A percentile compares a stretch with the other conserved stretches of the same genome.
Conservation (phyloP, 2,329 filamentous ascomycete genomes). For the Rhynchosporium secalis region DNA sequence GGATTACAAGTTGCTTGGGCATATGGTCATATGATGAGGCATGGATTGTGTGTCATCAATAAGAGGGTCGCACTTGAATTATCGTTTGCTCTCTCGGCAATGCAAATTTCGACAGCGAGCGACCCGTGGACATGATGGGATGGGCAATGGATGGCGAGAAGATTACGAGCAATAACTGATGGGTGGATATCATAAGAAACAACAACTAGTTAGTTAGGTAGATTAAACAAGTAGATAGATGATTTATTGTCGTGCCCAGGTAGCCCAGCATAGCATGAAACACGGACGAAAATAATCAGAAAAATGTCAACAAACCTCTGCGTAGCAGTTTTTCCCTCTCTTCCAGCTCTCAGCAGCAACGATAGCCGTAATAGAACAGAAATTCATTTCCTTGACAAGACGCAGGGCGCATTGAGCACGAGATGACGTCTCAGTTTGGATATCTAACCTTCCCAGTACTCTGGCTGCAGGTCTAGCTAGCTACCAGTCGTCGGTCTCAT, state of each 20-base stretch:
- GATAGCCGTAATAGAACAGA: no score
- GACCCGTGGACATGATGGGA: not conserved
- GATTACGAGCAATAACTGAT: not conserved
- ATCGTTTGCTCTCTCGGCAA: not conserved
- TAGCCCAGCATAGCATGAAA: not conserved
- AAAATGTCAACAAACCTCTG: not conserved
- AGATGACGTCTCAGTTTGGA: no score
- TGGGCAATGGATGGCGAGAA: constrained; percentile 3
- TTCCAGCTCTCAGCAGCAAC: not conserved
- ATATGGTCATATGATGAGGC: not conserved
- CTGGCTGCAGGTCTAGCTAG: no score
- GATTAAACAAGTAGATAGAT: constrained; percentile 17
- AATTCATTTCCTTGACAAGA: no score
- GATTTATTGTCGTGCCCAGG: not conserved
- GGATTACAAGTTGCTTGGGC: constrained; percentile 1
- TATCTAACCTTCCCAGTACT: no score
- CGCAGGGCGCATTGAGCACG: no score
- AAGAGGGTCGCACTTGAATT: not conserved
- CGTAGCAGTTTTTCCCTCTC: not conserved
- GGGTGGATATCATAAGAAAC: not conserved
- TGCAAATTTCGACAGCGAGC: no score
- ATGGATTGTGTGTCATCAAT: not conserved
- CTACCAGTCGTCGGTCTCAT: no score
- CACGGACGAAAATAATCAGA: constrained; percentile 1
- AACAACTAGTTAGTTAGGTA: constrained; percentile 16